These are phyloP conservation scores for Dendrobium catenatum DNA, from an alignment of 106 monocot genomes.

Conservation along the genomic window DNA sequence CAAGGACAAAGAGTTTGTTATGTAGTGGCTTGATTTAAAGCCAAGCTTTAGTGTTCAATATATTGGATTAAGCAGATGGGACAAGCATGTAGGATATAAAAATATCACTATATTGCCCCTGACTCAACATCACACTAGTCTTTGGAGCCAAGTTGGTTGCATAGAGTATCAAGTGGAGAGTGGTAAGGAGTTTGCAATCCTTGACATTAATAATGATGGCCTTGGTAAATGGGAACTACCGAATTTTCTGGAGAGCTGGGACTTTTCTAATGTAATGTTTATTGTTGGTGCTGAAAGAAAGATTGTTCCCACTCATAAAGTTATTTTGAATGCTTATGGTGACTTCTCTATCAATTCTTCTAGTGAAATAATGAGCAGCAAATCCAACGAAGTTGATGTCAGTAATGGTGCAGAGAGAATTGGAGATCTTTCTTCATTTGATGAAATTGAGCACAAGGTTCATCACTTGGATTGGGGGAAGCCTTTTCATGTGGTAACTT, in stretches of 20 bases:
- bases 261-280: constrained; percentile 66
- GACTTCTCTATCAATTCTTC: too few relatives aligned
- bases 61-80: constrained; percentile 95
- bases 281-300: constrained; percentile 53
- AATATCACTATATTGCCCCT: constrained; percentile 68
- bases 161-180: constrained; percentile 33
- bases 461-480: too few relatives aligned
- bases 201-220: constrained; percentile 20
- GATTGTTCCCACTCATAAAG: too few relatives aligned
- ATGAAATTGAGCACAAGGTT: too few relatives aligned
- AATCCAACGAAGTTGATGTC: too few relatives aligned
- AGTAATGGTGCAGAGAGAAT: too few relatives aligned
- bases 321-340: too few relatives aligned
- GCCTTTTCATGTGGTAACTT: too few relatives aligned
- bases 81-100: constrained; percentile 93
- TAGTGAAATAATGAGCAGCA: too few relatives aligned
- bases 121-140: constrained; percentile 29
- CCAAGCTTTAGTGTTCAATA: constrained; percentile 67
- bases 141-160: constrained; percentile 39
- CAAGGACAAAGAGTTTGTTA: constrained; percentile 45
- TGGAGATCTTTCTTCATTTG: too few relatives aligned
- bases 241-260: constrained; percentile 82
- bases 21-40: constrained; percentile 73
- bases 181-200: constrained; percentile 26
- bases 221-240: constrained; percentile 42